Percentiles rank a stretch among this genome's conserved stretches.
These are phyloP conservation scores for Sequoia sempervirens DNA, from an alignment of 75 land plant species.

Conservation along the genomic window DNA sequence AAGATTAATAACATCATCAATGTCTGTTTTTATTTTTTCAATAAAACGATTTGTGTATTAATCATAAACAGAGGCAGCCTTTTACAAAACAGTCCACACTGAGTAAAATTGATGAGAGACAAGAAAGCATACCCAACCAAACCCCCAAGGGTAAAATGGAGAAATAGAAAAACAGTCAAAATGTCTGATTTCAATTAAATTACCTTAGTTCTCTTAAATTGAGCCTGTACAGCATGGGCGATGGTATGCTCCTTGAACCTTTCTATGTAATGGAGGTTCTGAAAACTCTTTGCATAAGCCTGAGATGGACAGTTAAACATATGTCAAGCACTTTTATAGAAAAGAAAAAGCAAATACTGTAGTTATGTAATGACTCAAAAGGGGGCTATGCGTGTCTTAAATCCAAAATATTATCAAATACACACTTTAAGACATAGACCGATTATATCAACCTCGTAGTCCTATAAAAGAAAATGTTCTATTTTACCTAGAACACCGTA, in stretches of 20 bases:
- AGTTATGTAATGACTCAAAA: not conserved
- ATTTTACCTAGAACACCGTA: not conserved
- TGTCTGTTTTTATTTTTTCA: not conserved
- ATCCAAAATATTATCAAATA: not conserved
- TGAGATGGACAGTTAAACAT: slow-evolving; percentile 14
- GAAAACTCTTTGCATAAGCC: slow-evolving; percentile 81
- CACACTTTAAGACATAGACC: not conserved
- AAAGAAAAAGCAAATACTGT: not conserved
- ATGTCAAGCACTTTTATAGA: not conserved
- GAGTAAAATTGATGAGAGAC: too few species aligned
- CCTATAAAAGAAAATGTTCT: not conserved
- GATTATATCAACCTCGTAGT: not conserved
- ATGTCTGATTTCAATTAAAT: not conserved
- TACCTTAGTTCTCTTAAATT: slow-evolving; percentile 83
- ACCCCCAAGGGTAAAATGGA: not conserved
- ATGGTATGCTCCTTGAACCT: slow-evolving; percentile 85
- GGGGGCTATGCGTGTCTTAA: not conserved
- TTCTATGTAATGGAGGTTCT: slow-evolving; percentile 85
- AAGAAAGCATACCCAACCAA: too few species aligned
- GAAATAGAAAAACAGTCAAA: not conserved
- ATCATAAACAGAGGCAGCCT: too few species aligned
- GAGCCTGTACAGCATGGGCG: slow-evolving; percentile 62
- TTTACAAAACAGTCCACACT: too few species aligned
- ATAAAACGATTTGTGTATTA: too few species aligned
- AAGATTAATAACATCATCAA: not conserved